phyloP scores from a whole-genome alignment of 331 rosid species.

The Stylosanthes scabra region DNA sequence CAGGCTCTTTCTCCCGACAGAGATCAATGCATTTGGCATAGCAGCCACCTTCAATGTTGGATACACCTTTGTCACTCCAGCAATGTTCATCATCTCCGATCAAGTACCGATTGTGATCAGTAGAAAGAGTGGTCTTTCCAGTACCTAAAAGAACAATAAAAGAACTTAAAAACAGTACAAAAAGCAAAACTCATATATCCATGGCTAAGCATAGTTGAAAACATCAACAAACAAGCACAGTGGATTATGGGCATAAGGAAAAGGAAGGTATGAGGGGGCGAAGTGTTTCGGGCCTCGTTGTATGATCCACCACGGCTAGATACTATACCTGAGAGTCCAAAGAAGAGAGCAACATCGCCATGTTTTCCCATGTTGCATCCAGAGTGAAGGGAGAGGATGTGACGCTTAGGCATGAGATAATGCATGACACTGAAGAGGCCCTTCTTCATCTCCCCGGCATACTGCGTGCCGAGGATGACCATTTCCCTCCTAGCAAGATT shows the following conservation, averaged over 20 bases:
- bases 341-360: constrained; percentile 99
- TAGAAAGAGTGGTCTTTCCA: constrained; percentile 93
- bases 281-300: constrained; percentile 17
- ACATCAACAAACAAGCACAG: not conserved
- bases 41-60: constrained; percentile 98
- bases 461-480: constrained; percentile 99
- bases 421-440: constrained; percentile 98
- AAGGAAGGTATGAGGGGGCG: constrained; percentile 26
- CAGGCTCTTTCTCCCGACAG: constrained; percentile 86
- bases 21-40: constrained; percentile 96
- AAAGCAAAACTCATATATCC: constrained; percentile 17
- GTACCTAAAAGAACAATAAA: constrained; percentile 55
- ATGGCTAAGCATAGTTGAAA: constrained; percentile 13
- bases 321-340: constrained; percentile 90
- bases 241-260: constrained; percentile 36
- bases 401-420: constrained; percentile 95
- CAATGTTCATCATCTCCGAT: constrained; percentile 98
- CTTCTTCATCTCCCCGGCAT: constrained; percentile 99
- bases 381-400: constrained; percentile 90
- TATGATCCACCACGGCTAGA: constrained; percentile 1
- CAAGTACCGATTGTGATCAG: constrained; percentile 82
- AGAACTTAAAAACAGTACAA: not conserved
- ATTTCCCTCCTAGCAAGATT: constrained; percentile 97
- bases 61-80: constrained; percentile 88
- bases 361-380: constrained; percentile 92